A percentile compares a stretch with the other conserved stretches of the same genome.
Conservation (phyloP, 192 early-diverging fungal genomes). For the Spizellomyces sp. region DNA sequence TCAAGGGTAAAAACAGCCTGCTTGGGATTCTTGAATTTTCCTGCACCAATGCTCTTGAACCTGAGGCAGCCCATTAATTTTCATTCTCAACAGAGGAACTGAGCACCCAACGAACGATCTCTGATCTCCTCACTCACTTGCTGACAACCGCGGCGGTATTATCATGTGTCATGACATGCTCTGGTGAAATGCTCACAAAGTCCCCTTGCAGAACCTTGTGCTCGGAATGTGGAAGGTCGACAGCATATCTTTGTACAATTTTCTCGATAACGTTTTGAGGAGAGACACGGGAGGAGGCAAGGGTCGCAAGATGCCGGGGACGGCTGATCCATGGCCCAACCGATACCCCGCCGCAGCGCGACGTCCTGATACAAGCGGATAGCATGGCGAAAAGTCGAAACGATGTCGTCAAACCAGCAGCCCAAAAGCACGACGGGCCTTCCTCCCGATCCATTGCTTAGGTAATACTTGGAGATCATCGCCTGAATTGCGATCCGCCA, state of each 20-base stretch:
- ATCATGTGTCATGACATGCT: slow-evolving; percentile 95
- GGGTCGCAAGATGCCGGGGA: too few relatives aligned
- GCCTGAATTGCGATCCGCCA: too few relatives aligned
- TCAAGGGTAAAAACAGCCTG: slow-evolving; percentile 97
- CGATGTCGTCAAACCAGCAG: too few relatives aligned
- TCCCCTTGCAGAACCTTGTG: slow-evolving; percentile 82
- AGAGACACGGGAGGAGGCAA: too few relatives aligned
- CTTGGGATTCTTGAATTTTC: slow-evolving; percentile 70
- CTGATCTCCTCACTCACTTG: slow-evolving; percentile 60
- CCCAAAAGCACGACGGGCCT: too few relatives aligned
- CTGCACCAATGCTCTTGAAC: slow-evolving; percentile 89
- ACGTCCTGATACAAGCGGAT: too few relatives aligned
- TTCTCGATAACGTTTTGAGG: slow-evolving; percentile 92
- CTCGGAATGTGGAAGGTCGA: slow-evolving; percentile 64
- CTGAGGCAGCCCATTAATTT: slow-evolving; percentile 36
- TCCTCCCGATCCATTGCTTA: too few relatives aligned
- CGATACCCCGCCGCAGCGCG: too few relatives aligned
- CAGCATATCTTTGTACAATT: slow-evolving; percentile 90
- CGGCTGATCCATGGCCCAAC: too few relatives aligned
- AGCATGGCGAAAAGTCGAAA: too few relatives aligned
- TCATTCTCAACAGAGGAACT: neutral
- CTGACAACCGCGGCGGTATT: slow-evolving; percentile 93
- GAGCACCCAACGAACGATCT: neutral
- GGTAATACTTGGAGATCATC: too few relatives aligned
- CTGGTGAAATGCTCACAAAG: slow-evolving; percentile 91